A percentile compares a stretch with the other conserved stretches of the same genome.
These are phyloP conservation scores for Emmonsiellopsis sp. DNA, from an alignment of 2,329 filamentous ascomycete genomes.

Conservation along the genomic window DNA sequence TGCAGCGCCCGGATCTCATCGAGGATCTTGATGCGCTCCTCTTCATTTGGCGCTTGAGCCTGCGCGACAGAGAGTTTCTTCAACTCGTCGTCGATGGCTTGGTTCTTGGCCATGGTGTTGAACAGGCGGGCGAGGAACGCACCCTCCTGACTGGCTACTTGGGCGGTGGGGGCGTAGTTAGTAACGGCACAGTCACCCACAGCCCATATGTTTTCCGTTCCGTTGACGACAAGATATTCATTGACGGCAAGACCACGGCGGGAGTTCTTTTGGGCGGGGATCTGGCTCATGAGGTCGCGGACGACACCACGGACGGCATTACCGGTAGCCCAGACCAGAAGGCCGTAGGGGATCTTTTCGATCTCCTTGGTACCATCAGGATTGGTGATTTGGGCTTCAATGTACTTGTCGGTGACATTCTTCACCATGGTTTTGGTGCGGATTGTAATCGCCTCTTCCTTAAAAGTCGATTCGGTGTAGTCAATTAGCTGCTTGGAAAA, in stretches of 20 bases:
- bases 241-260: constrained; percentile 92
- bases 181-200: constrained; percentile 95
- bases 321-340: constrained; percentile 96
- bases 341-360: constrained; percentile 81
- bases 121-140: constrained; percentile 90
- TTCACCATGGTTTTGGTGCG: constrained; percentile 99
- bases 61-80: constrained; percentile 56
- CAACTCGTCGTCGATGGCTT: constrained; percentile 69
- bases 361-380: constrained; percentile 77
- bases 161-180: constrained; percentile 93
- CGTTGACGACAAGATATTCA: constrained; percentile 97
- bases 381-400: constrained; percentile 76
- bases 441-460: constrained; percentile 96
- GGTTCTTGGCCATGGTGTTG: constrained; percentile 97
- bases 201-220: constrained; percentile 94
- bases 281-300: constrained; percentile 82
- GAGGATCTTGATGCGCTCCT: constrained; percentile 49
- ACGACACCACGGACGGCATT: constrained; percentile 87
- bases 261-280: constrained; percentile 91
- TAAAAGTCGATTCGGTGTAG: constrained; percentile 98
- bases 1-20: constrained; percentile 79
- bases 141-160: constrained; percentile 93
- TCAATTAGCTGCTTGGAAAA: constrained; percentile 99
- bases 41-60: constrained; percentile 58
- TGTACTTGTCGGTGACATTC: constrained; percentile 83